Evolutionary conservation across 2,329 filamentous ascomycete genomes (phyloP).

Genomic region (Trichoderma arundinaceum): DNA sequence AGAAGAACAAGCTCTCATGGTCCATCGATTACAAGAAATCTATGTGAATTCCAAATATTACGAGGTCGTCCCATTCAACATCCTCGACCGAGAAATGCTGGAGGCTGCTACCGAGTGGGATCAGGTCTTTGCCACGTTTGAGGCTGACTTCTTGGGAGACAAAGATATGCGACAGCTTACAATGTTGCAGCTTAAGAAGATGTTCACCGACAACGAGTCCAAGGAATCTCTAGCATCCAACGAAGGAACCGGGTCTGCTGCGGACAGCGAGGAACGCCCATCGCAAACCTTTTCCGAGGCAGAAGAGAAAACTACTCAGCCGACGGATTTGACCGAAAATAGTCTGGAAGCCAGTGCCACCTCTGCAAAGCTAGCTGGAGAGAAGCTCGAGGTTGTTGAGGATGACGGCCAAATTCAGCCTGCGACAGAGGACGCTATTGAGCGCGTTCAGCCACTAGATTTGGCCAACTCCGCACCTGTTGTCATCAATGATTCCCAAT

Average conservation of each 20-base stretch:
- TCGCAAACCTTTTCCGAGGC: constrained; percentile 54
- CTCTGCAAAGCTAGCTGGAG: constrained; percentile 37
- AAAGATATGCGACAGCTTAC: constrained; percentile 94
- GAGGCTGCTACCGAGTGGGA: constrained; percentile 96
- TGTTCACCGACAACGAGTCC: constrained; percentile 90
- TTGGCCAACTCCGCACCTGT: constrained; percentile 42
- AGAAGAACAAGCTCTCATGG: constrained; percentile 77
- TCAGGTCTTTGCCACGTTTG: constrained; percentile 85
- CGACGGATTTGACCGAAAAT: constrained; percentile 48
- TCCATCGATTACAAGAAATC: constrained; percentile 81
- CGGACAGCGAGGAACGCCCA: constrained; percentile 55
- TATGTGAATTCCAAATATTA: constrained; percentile 96
- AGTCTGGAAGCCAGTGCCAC: constrained; percentile 43
- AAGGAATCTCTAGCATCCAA: constrained; percentile 73
- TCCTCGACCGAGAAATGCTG: constrained; percentile 85
- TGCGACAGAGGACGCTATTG: constrained; percentile 47
- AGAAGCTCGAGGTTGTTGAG: constrained; percentile 34
- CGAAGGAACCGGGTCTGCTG: constrained; percentile 67
- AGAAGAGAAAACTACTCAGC: constrained; percentile 55
- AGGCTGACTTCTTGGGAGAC: constrained; percentile 91
- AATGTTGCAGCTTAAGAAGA: constrained; percentile 88
- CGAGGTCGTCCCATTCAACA: constrained; percentile 92
- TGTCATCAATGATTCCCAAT: constrained; percentile 21
- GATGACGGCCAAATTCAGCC: constrained; percentile 43
- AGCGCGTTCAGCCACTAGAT: constrained; percentile 58